A percentile compares a stretch with the other conserved stretches of the same genome.
phyloP scores from a whole-genome alignment of 2,329 filamentous ascomycete genomes.

The Chaetomiaceae sp. region DNA sequence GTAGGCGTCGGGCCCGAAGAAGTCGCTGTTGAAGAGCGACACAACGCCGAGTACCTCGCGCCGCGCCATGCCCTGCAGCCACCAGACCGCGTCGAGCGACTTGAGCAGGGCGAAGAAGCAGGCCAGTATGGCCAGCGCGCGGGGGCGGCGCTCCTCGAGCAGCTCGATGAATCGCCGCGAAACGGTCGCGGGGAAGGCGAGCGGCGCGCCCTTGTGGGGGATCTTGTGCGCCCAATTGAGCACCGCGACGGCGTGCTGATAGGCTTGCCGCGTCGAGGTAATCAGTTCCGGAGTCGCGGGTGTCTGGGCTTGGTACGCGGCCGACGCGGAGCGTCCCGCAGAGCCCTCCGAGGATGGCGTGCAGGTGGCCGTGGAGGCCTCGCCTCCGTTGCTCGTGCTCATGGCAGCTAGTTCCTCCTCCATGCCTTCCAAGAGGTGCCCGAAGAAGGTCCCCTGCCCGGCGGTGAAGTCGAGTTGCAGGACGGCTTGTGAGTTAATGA shows the following conservation, averaged over 20 bases:
- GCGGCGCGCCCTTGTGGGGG: conserved; percentile 50
- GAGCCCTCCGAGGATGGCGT: not conserved
- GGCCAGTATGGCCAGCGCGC: conserved; percentile 57
- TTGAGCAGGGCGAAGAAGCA: conserved; percentile 63
- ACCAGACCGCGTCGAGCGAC: conserved; percentile 59
- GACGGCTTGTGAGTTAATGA: conserved; percentile 58
- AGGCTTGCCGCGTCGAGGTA: conserved; percentile 45
- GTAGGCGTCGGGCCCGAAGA: conserved; percentile 34
- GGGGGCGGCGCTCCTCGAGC: conserved; percentile 52
- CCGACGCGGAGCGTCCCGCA: not conserved
- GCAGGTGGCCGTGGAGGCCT: not conserved
- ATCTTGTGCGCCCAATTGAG: conserved; percentile 61
- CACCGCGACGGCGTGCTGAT: conserved; percentile 58
- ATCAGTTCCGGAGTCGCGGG: conserved; percentile 17
- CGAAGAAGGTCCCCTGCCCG: conserved; percentile 52
- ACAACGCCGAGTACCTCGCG: conserved; percentile 60
- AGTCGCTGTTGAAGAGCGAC: conserved; percentile 51
- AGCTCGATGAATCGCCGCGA: conserved; percentile 55
- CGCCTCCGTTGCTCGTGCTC: conserved; percentile 17
- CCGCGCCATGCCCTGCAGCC: conserved; percentile 60
- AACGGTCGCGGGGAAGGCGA: conserved; percentile 60
- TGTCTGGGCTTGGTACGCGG: conserved; percentile 20
- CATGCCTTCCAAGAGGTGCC: conserved; percentile 50
- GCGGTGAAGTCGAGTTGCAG: conserved; percentile 54
- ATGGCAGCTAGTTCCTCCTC: conserved; percentile 47